Evolutionary conservation across 2,329 filamentous ascomycete genomes (phyloP).

Genomic region (Trichoderma sp.): DNA sequence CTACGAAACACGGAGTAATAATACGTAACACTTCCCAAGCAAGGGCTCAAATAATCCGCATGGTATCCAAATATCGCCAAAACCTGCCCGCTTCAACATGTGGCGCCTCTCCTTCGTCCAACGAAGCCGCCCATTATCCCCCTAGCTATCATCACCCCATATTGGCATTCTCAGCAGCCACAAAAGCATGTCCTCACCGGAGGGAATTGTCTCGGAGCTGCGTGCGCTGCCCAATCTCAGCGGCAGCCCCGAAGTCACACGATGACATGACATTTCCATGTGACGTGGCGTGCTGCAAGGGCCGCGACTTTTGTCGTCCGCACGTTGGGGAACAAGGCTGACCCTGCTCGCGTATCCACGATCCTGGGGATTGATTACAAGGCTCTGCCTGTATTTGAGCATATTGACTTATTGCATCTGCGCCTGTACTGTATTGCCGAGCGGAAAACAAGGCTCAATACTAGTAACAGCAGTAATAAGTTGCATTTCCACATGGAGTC

Average conservation of each 20-base stretch:
- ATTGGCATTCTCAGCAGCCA: not conserved
- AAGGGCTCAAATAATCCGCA: not conserved
- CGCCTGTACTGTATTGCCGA: not conserved
- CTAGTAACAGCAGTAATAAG: not conserved
- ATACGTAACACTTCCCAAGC: not conserved
- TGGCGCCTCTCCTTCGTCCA: not conserved
- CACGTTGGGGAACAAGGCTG: not conserved
- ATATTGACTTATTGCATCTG: not conserved
- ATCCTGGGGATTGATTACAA: not conserved
- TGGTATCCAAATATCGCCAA: not conserved
- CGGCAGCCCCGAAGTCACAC: slow-evolving; percentile 10
- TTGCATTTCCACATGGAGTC: not conserved
- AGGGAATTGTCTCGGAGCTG: not conserved
- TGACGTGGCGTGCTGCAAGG: slow-evolving; percentile 9
- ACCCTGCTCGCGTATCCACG: not conserved
- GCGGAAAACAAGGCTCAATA: not conserved
- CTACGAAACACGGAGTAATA: not conserved
- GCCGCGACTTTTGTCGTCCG: not conserved
- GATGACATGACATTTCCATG: slow-evolving; percentile 17
- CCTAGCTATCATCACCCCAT: not conserved
- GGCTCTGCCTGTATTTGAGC: not conserved
- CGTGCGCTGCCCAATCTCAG: not conserved
- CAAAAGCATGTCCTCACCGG: not conserved
- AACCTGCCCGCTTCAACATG: not conserved
- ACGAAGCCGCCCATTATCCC: not conserved